phyloP scores from a whole-genome alignment of 805 yeast genomes.

The Komagataella phaffii region DNA sequence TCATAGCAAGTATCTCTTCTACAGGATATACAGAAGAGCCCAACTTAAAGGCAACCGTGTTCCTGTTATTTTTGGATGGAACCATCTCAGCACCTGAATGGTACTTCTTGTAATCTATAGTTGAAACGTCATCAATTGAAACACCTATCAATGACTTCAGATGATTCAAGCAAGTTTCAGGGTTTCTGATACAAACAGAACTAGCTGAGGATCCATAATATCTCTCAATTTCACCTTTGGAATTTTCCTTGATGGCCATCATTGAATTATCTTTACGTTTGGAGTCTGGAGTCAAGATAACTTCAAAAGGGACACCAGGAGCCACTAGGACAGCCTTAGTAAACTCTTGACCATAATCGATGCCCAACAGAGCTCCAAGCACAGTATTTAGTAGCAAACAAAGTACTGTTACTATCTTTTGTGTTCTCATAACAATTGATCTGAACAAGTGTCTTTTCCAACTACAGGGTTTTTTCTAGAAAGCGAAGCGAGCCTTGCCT shows the following conservation, averaged over 20 bases:
- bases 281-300: constrained; percentile 80
- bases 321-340: constrained; percentile 83
- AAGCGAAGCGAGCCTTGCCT: not conserved
- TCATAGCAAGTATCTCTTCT: constrained; percentile 84
- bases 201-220: constrained; percentile 68
- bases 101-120: constrained; percentile 28
- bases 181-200: constrained; percentile 59
- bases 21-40: constrained; percentile 32
- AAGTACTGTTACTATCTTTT: not conserved
- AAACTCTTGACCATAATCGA: constrained; percentile 82
- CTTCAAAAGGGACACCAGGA: constrained; percentile 80
- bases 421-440: not conserved
- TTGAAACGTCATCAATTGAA: constrained; percentile 30
- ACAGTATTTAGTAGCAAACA: constrained; percentile 3
- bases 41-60: constrained; percentile 43
- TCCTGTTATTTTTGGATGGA: constrained; percentile 26
- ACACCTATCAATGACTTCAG: constrained; percentile 65
- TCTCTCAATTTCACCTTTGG: constrained; percentile 44
- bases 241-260: constrained; percentile 38
- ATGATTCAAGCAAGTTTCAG: constrained; percentile 52
- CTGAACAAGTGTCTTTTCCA: not conserved
- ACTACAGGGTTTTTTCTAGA: not conserved
- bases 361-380: constrained; percentile 62
- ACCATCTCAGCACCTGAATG: constrained; percentile 51
- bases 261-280: constrained; percentile 85